Evolutionary conservation across 2,329 filamentous ascomycete species (phyloP), one percentile per base, ranked within the genome.

Genomic region (Hymenoscyphus scutula): DNA sequence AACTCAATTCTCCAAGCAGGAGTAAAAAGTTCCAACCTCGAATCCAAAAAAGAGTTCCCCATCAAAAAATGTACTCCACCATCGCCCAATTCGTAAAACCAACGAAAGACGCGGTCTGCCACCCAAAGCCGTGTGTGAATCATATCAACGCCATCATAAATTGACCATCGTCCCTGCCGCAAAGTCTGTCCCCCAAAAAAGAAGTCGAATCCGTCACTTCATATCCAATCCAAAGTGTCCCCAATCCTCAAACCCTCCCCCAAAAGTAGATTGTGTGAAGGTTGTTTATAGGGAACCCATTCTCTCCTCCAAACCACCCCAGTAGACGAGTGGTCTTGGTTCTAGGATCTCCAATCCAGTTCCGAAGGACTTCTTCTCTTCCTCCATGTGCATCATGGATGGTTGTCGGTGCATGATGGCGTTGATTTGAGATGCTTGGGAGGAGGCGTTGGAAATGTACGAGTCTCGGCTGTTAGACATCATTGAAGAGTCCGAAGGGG

Each of bases 251-350:
- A n/a, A n/a, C n/a, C n/a, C n/a, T 51, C 8, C 19, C 38, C 45
- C 1, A 13, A 51, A 51, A 13, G 6, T 25, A 19, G 25, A 51
- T 19, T 51, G 5, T 54, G 17, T 19, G 30, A 25, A 25, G 19
- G 27, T 34, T 8, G n/a, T 64, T 62, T 68, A 70, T 29, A 69
- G 62, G 25, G 66, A 69, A 11, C 69, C 68, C 72, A 87, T 84
- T 59, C 84, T 79, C 76, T 87, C 85, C 74, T 87, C 85, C 56
- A 88, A 74, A 45, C 85, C 83, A 67, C 82, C 83, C 81, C 84
- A 88, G 75, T 86, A 87, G 59, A 86, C 83, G 38, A 86, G 79
- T 11, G 85, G 85, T 53, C 85, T 76, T 1, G 85, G 85, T 74
- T 88, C 85, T 29, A 88, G 79, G 19, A 88, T 77, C 68, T 77